Base-by-base conservation (phyloP, 768 basidiomycete species). In the Melanogaster broomeanus region DNA sequence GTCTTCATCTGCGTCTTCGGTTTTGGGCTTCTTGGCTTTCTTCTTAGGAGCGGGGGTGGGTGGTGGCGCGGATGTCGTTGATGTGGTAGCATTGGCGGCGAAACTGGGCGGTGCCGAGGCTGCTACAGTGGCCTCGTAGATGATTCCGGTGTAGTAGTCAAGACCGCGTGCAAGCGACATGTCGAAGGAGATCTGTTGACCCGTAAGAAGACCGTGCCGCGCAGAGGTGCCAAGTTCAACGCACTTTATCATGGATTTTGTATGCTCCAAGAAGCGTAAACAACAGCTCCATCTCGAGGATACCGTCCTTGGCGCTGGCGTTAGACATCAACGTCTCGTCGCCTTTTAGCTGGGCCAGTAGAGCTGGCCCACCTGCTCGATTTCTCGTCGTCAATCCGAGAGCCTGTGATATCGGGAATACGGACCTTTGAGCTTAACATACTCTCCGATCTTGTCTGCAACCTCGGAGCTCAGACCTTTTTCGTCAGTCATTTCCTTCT, bases 131-230 rank as follows among this genome's bases (percentile, higher is more conserved):
- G 93, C 97, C 72, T 99, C 96, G 72, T 96, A 98, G 67, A 98
- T 98, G 62, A 99, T 87, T 16, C 97, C 97, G 2, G 96, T 99
- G 72, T 99, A 98, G 72, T 99, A 98, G 69, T 98, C 97, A 19
- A 98, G 80, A 34, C 96, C 96, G 28, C 96, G 88, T n/a, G 96
- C 96, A 13, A 99, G 83, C 2, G 94, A 97, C 57, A 98, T 81
- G 70, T 99, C 96, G 65, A 99, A 98, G 3, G 92, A 95, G 61
- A 99, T 81, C 90, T 94, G 57, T 46, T 10, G 3, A 42, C 25
- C 1, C 22, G 28, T 56, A n/a, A 51, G 28, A 44, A 42, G 3
- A 22, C 24, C 9, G 12, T 24, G 30, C 2, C 34, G 28, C 18
- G 27, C 15, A 21, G 34, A 7, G 19, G 33, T 12, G 15, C 16